Percentiles rank a stretch among this genome's conserved stretches.
phyloP scores from a whole-genome alignment of 129 eudicot genomes.

The Gnaphalium uliginosum region DNA sequence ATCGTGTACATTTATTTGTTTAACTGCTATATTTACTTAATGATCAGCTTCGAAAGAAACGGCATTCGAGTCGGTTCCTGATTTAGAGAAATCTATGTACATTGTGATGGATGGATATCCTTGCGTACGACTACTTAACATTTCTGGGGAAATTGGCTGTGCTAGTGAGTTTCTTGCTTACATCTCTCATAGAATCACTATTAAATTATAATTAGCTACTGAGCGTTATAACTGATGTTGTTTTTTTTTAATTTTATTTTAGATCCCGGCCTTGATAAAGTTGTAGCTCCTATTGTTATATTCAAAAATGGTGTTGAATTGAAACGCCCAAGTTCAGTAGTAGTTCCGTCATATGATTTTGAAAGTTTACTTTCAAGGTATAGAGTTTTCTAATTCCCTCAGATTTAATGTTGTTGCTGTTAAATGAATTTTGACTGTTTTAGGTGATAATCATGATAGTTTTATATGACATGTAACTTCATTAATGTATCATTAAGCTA shows the following conservation, averaged over 20 bases:
- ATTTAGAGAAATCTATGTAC: conserved; percentile 91
- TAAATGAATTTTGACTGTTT: conserved; percentile 55
- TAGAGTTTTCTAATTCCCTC: background rate
- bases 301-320: conserved; percentile 41
- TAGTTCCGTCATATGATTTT: conserved; percentile 41
- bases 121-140: conserved; percentile 88
- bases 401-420: background rate
- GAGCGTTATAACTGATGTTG: background rate
- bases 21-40: background rate
- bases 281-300: conserved; percentile 77
- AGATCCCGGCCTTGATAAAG: conserved; percentile 92
- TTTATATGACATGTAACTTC: background rate
- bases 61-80: conserved; percentile 90
- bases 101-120: conserved; percentile 78
- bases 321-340: conserved; percentile 54
- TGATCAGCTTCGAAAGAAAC: conserved; percentile 54
- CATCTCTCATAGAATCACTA: conserved; percentile 21
- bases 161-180: conserved; percentile 60
- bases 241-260: conserved; percentile 13
- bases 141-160: conserved; percentile 95
- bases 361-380: conserved; percentile 12
- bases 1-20: background rate
- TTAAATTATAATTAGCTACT: background rate
- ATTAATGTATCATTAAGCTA: background rate
- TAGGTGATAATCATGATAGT: conserved; percentile 39